Evolutionary conservation across 2,329 filamentous ascomycete genomes (phyloP).

Genomic region (Pseudopyricularia cyperi): DNA sequence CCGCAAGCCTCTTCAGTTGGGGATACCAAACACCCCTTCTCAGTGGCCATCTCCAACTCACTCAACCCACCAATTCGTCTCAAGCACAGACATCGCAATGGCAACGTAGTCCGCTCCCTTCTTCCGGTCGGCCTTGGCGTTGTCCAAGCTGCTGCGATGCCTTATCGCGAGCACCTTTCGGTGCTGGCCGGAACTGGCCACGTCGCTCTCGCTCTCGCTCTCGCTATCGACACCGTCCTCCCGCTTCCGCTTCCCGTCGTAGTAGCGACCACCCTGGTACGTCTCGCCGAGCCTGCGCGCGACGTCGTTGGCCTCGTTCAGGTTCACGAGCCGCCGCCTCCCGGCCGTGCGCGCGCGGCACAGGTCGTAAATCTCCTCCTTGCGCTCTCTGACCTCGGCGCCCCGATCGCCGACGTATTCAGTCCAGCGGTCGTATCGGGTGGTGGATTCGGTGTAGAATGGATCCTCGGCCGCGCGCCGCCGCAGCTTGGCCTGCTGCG

Average conservation of each 20-base stretch:
- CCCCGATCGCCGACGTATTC: neutral
- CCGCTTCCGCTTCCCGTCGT: neutral
- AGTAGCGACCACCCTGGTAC: constrained; percentile 4
- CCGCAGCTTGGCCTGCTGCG: neutral
- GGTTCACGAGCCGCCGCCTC: constrained; percentile 36
- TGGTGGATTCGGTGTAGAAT: neutral
- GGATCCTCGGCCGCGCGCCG: neutral
- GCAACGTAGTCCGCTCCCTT: too few relatives aligned
- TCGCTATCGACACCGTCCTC: neutral
- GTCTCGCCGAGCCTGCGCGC: constrained; percentile 13
- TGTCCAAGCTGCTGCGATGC: too few relatives aligned
- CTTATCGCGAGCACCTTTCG: too few relatives aligned
- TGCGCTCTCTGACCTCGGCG: neutral
- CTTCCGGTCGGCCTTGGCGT: too few relatives aligned
- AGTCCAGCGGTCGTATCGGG: neutral
- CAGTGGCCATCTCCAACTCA: too few relatives aligned
- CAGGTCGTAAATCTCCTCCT: neutral
- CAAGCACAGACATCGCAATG: too few relatives aligned
- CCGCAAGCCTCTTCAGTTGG: too few relatives aligned
- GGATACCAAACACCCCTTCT: too few relatives aligned
- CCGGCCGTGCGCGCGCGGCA: constrained; percentile 1
- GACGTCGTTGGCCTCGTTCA: constrained; percentile 37
- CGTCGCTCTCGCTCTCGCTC: neutral
- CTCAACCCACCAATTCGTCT: too few relatives aligned
- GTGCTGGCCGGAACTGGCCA: too few relatives aligned